Percentiles rank a stretch among this genome's conserved stretches.
These are phyloP conservation scores for Trichophyton mentagrophytes DNA, from an alignment of 2,329 filamentous ascomycete genomes.

Conservation along the genomic window DNA sequence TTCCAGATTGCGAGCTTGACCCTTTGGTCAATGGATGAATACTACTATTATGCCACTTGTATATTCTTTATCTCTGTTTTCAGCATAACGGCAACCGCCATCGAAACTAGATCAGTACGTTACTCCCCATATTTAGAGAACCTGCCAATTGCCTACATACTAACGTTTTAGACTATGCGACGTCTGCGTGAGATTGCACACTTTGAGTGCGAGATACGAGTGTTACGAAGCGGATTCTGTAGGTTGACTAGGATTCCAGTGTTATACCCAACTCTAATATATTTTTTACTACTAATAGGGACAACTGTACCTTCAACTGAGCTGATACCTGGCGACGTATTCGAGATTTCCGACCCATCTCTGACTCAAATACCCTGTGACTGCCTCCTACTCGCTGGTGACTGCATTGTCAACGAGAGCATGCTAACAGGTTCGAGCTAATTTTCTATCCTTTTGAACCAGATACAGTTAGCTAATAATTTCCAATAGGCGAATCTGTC, in stretches of 20 bases:
- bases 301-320: slow-evolving; percentile 74
- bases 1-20: slow-evolving; percentile 92
- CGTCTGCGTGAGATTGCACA: slow-evolving; percentile 80
- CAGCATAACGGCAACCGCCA: slow-evolving; percentile 75
- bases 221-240: slow-evolving; percentile 91
- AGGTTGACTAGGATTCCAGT: slow-evolving; percentile 21
- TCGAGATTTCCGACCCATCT: slow-evolving; percentile 89
- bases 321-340: slow-evolving; percentile 88
- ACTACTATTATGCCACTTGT: slow-evolving; percentile 93
- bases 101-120: slow-evolving; percentile 73
- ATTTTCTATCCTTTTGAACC: neutral
- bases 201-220: slow-evolving; percentile 90
- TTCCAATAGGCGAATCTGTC: slow-evolving; percentile 64
- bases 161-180: slow-evolving; percentile 57
- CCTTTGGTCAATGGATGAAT: slow-evolving; percentile 89
- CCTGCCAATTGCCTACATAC: neutral
- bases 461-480: slow-evolving; percentile 1
- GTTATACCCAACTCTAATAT: slow-evolving; percentile 4
- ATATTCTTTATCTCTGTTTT: slow-evolving; percentile 91
- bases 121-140: neutral
- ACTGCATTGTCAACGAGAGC: slow-evolving; percentile 98
- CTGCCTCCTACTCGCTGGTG: slow-evolving; percentile 77
- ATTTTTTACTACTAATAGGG: slow-evolving; percentile 39
- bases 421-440: slow-evolving; percentile 63
- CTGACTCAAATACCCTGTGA: slow-evolving; percentile 82